Evolutionary conservation across 2,329 filamentous ascomycete genomes (phyloP).

Genomic region (Camptophora hylomeconis): DNA sequence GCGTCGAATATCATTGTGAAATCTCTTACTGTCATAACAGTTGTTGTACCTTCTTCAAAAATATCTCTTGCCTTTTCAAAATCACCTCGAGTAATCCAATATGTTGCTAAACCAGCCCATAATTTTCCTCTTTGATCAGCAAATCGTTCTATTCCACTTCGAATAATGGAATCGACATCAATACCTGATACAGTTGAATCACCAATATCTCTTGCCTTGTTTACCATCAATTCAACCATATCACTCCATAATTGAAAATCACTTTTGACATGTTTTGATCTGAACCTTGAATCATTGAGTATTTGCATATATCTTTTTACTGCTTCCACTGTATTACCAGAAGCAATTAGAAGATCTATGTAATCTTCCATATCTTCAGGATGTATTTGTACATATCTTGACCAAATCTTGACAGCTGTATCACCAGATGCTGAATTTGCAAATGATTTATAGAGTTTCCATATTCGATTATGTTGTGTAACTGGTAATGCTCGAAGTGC

Average conservation of each 20-base stretch:
- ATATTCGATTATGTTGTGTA: slow-evolving; percentile 91
- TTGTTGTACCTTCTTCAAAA: slow-evolving; percentile 92
- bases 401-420: slow-evolving; percentile 87
- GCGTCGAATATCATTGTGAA: slow-evolving; percentile 95
- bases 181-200: slow-evolving; percentile 70
- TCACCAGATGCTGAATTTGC: slow-evolving; percentile 80
- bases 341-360: slow-evolving; percentile 73
- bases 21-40: slow-evolving; percentile 96
- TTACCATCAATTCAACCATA: slow-evolving; percentile 88
- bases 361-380: slow-evolving; percentile 93
- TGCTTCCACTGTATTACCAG: slow-evolving; percentile 77
- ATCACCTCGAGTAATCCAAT: slow-evolving; percentile 86
- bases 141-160: slow-evolving; percentile 82
- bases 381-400: slow-evolving; percentile 91
- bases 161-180: slow-evolving; percentile 81
- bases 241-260: slow-evolving; percentile 96
- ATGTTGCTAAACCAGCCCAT: slow-evolving; percentile 88
- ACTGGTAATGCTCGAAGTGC: slow-evolving; percentile 82
- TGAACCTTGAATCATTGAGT: slow-evolving; percentile 78
- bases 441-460: slow-evolving; percentile 82
- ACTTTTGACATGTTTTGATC: slow-evolving; percentile 85
- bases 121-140: slow-evolving; percentile 88
- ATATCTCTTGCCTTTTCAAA: slow-evolving; percentile 88
- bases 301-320: slow-evolving; percentile 84
- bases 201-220: slow-evolving; percentile 75